Evolutionary conservation across 148 eudicot species (phyloP), one percentile per base, ranked within the genome.

Genomic region (Pouteria glomerata): DNA sequence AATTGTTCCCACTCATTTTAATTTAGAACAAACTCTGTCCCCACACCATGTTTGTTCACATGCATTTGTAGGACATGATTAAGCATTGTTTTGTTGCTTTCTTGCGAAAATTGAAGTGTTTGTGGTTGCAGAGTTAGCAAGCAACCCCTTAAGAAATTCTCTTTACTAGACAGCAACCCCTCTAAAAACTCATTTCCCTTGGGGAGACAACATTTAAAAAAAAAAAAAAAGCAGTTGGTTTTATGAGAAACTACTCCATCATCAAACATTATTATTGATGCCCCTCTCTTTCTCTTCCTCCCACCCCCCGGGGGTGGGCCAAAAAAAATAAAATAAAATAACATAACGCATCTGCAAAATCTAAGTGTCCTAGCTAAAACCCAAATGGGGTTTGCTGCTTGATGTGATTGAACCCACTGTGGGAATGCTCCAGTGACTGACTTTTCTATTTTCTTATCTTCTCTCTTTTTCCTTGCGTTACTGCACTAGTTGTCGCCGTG

Each of bases 31-130:
- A 11, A 19, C 15, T 50, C 16, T 8, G 70, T 31, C 58, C 70
- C 57, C 42, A 67, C 70, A 11, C 70, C 70, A 50, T 67, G 57
- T 67, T 66, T 29, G 15, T 48, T 31, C 57, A 67, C 70, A 67
- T 67, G 70, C 41, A 27, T 30, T 23, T 63, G 21, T 34, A 14
- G 26, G 26, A 53, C 57, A 67, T 67, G 24, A 67, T 67, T 50
- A 66, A 27, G 24, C 10, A 14, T 48, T 29, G 21, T 65, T 67
- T 47, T 48, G 57, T 67, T 30, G 57, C 42, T 48, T 48, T 31
- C 44, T 67, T 67, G 29, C 26, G 26, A 48, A 30, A 66, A 66
- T 31, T 39, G 39, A 19, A 67, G 14, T 30, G 31, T 64, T 66
- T n/a, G 57, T 30, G 58, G 57, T 67, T 67, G 70, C 29, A 67